Base-by-base conservation (phyloP, 2,329 filamentous ascomycete species). In the Colletotrichum sp. region DNA sequence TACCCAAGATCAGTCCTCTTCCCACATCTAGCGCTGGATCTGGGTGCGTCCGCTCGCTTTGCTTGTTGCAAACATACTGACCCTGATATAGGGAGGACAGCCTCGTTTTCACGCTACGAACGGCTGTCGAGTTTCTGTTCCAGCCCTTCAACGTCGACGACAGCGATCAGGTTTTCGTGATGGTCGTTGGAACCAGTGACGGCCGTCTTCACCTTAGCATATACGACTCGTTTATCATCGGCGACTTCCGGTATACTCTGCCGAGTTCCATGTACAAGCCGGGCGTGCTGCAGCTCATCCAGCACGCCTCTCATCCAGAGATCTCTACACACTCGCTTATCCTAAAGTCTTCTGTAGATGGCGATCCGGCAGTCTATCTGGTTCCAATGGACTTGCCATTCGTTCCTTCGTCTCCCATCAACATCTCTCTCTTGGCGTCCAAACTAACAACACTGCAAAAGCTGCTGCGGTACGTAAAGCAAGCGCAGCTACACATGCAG, bases 371-470 rank as follows among this genome's bases (percentile, higher is more conserved):
- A 3, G 81, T 94, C 12, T 89, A 92, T 75, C 85, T 96, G n/a
- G 87, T 96, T 0, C 94, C 94, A 1, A 91, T 98, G 82, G 95
- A 98, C 79, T 87, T 98, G n/a, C 92, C 93, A 1, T 98, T 98
- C 81, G 92, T 98, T 64, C 92, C 93, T 5, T 93, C 93, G 16
- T 94, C 93, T 4, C 95, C 95, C 5, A 92, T 96, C 72, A 95
- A 98, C 81, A 87, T 99, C 3, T 95, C 96, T 32, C 89, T 98
- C 6, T 89, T 99, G 15, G 94, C 96, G 1, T 95, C 94, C 18
- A 98, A 98, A 80, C 94, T 95, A 6, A 98, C 96, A 1, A 95
- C 95, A 59, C 85, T 99, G 18, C 95, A 98, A 80, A 98, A 97
- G 78, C 85, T 99, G 15, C 87, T 98, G 9, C 90, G 95, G 65